A percentile compares a stretch with the other conserved stretches of the same genome.
These are phyloP conservation scores for Microdochium trichocladiopsis DNA, from an alignment of 2,329 filamentous ascomycete species.

Conservation along the genomic window DNA sequence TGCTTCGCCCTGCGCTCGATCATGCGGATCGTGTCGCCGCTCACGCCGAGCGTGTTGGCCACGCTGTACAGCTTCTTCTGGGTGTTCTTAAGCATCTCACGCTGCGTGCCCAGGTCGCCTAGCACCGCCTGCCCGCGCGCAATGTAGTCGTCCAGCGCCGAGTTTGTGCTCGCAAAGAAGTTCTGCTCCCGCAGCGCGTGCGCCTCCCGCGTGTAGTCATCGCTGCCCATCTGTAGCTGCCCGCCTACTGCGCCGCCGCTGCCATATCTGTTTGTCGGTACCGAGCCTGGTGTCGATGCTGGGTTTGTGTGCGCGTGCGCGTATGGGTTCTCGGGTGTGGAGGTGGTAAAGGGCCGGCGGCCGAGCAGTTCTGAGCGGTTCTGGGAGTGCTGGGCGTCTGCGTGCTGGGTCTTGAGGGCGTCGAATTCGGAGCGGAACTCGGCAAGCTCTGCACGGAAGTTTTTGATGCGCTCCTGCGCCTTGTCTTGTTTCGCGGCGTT, in stretches of 20 bases:
- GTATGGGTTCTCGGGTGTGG: constrained; percentile 87
- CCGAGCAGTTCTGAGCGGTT: constrained; percentile 80
- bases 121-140: constrained; percentile 86
- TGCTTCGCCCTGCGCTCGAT: constrained; percentile 85
- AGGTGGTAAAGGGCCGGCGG: constrained; percentile 72
- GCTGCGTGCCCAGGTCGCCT: constrained; percentile 80
- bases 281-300: constrained; percentile 19
- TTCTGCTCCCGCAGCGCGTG: constrained; percentile 85
- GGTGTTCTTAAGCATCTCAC: constrained; percentile 91
- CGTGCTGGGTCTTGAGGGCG: constrained; percentile 66
- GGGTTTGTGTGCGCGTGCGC: constrained; percentile 42
- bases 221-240: constrained; percentile 38
- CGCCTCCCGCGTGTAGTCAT: constrained; percentile 65
- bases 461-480: constrained; percentile 75
- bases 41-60: constrained; percentile 87
- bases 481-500: constrained; percentile 90
- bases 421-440: constrained; percentile 77
- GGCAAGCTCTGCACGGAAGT: constrained; percentile 74
- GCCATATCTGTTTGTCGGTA: constrained; percentile 34
- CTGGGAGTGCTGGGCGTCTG: constrained; percentile 59
- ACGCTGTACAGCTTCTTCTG: constrained; percentile 87
- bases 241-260: constrained; percentile 21
- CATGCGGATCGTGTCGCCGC: constrained; percentile 95
- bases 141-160: constrained; percentile 87
- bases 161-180: constrained; percentile 77